Conservation (phyloP, 768 basidiomycete genomes). For the Roridomyces roridus region DNA sequence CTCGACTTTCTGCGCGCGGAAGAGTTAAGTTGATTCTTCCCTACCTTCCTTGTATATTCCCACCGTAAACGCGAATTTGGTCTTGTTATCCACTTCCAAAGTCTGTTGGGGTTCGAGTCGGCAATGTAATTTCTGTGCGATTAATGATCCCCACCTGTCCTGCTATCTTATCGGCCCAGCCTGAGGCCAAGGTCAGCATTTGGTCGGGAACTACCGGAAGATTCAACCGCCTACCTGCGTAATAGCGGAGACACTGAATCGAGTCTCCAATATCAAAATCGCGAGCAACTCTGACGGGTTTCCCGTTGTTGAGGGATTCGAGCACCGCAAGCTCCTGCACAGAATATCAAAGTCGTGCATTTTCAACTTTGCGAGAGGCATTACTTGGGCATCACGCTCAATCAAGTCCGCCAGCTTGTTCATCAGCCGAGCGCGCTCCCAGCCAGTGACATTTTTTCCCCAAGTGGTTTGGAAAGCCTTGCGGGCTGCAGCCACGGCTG, state of each 20-base stretch:
- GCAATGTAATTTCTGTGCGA: conserved; percentile 10
- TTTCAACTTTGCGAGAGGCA: too few relatives aligned
- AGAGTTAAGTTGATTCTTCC: too few relatives aligned
- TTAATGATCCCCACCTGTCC: conserved; percentile 65
- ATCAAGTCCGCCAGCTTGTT: conserved; percentile 91
- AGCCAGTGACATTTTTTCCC: conserved; percentile 89
- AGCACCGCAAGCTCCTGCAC: conserved; percentile 77
- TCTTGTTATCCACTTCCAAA: conserved; percentile 80
- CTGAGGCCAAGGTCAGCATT: conserved; percentile 33
- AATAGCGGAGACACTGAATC: conserved; percentile 82
- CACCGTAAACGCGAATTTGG: conserved; percentile 84
- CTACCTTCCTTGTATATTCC: not conserved
- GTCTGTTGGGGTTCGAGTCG: conserved; percentile 46
- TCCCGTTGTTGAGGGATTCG: conserved; percentile 90
- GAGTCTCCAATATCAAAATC: conserved; percentile 84
- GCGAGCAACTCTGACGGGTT: conserved; percentile 72
- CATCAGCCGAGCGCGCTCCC: conserved; percentile 79
- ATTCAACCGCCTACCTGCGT: conserved; percentile 50
- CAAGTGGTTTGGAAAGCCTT: conserved; percentile 84
- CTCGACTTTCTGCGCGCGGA: conserved; percentile 1
- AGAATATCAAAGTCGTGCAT: not conserved
- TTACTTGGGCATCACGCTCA: conserved; percentile 68
- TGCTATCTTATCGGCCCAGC: conserved; percentile 93
- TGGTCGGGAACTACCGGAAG: not conserved
- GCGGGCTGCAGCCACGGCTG: conserved; percentile 84